Evolutionary conservation across 2,329 filamentous ascomycete species (phyloP).

Genomic region (Chaetomiaceae sp.): DNA sequence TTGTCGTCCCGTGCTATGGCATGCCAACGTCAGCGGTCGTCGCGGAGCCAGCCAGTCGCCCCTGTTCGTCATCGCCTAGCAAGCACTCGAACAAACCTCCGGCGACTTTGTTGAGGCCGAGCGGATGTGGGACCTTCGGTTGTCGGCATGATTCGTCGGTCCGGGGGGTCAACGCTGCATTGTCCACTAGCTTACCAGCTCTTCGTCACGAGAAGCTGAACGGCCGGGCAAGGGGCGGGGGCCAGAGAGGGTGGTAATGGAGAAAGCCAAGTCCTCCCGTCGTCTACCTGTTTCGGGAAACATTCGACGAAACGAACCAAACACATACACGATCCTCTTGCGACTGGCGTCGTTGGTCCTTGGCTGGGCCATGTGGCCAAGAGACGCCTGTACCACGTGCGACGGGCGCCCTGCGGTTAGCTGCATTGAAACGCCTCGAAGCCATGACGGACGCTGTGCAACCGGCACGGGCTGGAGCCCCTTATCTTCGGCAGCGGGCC

Average conservation of each 20-base stretch:
- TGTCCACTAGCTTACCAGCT: conserved; percentile 14
- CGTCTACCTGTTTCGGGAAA: not conserved
- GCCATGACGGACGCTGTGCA: conserved; percentile 17
- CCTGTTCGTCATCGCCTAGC: not conserved
- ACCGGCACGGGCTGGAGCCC: conserved; percentile 9
- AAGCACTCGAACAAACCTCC: not conserved
- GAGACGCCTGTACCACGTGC: conserved; percentile 21
- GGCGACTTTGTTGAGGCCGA: conserved; percentile 8
- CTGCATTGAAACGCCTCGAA: conserved; percentile 18
- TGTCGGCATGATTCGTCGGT: conserved; percentile 23
- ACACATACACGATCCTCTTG: not conserved
- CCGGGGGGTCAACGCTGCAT: conserved; percentile 7
- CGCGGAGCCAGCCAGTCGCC: not conserved
- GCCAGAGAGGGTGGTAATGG: not conserved
- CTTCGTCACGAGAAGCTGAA: conserved; percentile 13
- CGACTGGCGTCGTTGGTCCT: not conserved
- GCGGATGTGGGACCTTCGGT: conserved; percentile 19
- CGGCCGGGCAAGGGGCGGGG: not conserved
- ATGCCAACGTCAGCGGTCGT: conserved; percentile 4
- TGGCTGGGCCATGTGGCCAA: conserved; percentile 3
- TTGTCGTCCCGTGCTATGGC: not conserved
- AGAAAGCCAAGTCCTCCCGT: not conserved
- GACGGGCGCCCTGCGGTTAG: conserved; percentile 20
- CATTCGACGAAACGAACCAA: conserved; percentile 1
- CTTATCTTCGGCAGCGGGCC: conserved; percentile 12